Evolutionary conservation across 495 filamentous ascomycete genomes (phyloP).

Genomic region (Aspergillus leporis): DNA sequence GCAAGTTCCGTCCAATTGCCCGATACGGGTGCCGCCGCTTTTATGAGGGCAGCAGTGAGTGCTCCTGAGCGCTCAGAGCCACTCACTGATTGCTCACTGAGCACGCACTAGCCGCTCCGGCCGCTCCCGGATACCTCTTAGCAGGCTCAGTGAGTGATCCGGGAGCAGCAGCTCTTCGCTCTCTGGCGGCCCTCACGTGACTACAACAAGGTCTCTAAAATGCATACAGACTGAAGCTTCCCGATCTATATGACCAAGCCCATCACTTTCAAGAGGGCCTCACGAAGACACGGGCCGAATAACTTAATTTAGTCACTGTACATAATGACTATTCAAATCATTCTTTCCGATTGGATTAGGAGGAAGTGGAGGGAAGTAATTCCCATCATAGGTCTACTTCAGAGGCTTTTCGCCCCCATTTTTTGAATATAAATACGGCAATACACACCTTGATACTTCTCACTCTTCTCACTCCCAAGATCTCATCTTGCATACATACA

Average conservation of each 20-base stretch:
- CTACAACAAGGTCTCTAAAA: background rate
- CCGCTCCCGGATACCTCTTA: background rate
- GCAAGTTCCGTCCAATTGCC: background rate
- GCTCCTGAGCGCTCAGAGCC: no score
- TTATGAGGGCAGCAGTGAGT: background rate
- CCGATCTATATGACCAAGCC: background rate
- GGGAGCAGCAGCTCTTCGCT: background rate
- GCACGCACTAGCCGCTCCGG: background rate
- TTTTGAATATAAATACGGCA: no score
- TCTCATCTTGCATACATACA: no score
- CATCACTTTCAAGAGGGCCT: background rate
- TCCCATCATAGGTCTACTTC: no score
- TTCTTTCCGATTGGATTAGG: no score
- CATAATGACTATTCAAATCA: no score
- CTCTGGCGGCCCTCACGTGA: background rate
- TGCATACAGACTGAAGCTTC: background rate
- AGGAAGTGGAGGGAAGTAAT: no score
- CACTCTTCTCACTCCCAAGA: no score
- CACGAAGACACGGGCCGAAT: background rate
- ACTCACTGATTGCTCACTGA: background rate
- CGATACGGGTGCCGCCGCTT: slow-evolving; percentile 2
- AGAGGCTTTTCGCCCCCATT: no score
- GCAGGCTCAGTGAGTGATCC: background rate
- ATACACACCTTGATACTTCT: no score
- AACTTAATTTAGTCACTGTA: background rate